phyloP scores from a whole-genome alignment of 73 alveolate genomes.

The Paramecium tetraurelia region DNA sequence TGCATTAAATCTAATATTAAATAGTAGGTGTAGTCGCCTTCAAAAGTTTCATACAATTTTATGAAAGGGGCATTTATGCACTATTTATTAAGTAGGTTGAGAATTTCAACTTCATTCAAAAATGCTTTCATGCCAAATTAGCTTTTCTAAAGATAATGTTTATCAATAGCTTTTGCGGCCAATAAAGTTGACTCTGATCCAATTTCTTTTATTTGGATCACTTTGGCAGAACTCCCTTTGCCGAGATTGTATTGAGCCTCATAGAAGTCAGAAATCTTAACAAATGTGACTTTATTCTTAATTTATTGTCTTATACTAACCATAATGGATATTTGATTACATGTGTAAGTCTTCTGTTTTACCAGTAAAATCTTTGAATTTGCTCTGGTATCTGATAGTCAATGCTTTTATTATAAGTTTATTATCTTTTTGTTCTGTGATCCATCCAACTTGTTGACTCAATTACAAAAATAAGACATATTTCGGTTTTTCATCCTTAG shows the following conservation, averaged over 20 bases:
- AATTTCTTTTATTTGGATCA: background rate
- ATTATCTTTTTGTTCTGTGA: background rate
- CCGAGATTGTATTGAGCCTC: conserved; percentile 28
- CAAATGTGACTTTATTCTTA: background rate
- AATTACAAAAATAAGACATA: background rate
- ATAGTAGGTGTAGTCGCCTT: conserved; percentile 60
- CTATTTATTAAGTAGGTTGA: background rate
- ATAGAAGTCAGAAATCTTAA: conserved; percentile 14
- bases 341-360: background rate
- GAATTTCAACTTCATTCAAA: background rate
- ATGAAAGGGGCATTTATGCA: background rate
- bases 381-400: background rate
- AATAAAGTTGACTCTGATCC: background rate
- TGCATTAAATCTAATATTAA: conserved; percentile 46
- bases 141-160: background rate
- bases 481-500: background rate
- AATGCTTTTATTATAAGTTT: background rate
- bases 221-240: conserved; percentile 50
- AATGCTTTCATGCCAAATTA: conserved; percentile 9
- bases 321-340: background rate
- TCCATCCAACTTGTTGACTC: background rate
- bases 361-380: background rate
- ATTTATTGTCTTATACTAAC: background rate
- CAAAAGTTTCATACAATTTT: conserved; percentile 49
- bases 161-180: conserved; percentile 40